Evolutionary conservation across 2,329 filamentous ascomycete genomes (phyloP), one percentile per base, ranked within the genome.

Genomic region (Lachnellula willkommii): DNA sequence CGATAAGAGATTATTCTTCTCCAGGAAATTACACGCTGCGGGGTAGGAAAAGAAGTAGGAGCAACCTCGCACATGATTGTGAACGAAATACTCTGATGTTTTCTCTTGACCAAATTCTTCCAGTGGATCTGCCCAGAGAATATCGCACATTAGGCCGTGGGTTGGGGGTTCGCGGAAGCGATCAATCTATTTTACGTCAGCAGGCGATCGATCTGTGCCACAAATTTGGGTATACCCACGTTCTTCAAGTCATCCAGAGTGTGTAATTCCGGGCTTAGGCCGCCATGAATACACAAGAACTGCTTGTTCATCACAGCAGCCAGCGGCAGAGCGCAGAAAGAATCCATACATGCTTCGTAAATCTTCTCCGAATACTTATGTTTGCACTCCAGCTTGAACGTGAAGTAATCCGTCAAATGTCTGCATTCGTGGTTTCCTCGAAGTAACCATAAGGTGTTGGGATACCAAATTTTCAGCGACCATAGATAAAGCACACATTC

Each of bases 281-380:
- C 94, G 69, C 94, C 94, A 72, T 99, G 94, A 66, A 99, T 97
- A 72, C 94, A 99, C 65, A 99, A 78, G 74, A 99, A 99, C 74
- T 99, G 94, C 80, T 99, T 99, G 83, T 99, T 99, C 94, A 99
- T 99, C 65, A 99, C 87, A 28, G 94, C 94, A 55, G 94, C 94
- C 66, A 99, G 79, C 32, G 94, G 94, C 61, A 99, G 78, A 62
- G 88, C 82, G 77, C 94, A 99, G 80, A 99, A 99, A 0, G 94
- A 95, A 63, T 99, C 93, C 84, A 96, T 95, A 77, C 94, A 97
- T 55, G 94, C 93, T 69, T 99, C 93, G 72, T 99, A 99, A 58
- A 99, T 83, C 62, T 83, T 83, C 76, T 97, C 94, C 36, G 90
- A 96, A 76, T 99, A 99, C 75, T 99, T 99, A 83, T 99, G 94